Conservation (phyloP, 805 yeast species). For the Sungouiella blattae region DNA sequence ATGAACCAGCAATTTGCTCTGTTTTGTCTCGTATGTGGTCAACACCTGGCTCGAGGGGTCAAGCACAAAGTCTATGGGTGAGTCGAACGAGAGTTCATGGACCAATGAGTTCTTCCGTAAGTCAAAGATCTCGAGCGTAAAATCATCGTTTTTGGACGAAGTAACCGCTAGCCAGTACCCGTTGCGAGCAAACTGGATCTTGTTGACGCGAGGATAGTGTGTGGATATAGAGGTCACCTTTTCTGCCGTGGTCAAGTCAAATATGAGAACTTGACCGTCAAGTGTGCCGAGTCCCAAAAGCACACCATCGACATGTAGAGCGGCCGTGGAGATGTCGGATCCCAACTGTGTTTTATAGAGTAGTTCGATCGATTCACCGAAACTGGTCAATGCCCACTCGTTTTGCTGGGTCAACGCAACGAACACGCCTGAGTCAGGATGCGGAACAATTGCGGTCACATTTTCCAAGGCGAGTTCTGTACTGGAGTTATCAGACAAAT, state of each 20-base stretch:
- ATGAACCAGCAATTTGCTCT: conserved; percentile 24
- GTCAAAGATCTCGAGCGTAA: conserved; percentile 42
- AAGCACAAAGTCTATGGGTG: conserved; percentile 20
- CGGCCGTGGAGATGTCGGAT: too few species aligned
- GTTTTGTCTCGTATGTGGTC: conserved; percentile 15
- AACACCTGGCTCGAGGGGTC: conserved; percentile 37
- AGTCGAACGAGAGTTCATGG: conserved; percentile 23
- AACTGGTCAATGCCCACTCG: too few species aligned
- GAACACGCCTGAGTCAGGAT: too few species aligned
- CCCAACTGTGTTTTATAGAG: too few species aligned
- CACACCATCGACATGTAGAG: conserved; percentile 49
- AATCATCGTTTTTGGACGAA: conserved; percentile 9
- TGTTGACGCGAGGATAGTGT: conserved; percentile 21
- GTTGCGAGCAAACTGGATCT: conserved; percentile 54
- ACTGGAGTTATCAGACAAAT: too few species aligned
- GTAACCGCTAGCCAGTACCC: conserved; percentile 58
- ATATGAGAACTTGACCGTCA: conserved; percentile 32
- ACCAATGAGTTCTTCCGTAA: conserved; percentile 38
- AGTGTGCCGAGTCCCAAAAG: conserved; percentile 38
- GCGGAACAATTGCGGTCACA: too few species aligned
- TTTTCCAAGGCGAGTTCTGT: too few species aligned
- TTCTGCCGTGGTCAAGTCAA: conserved; percentile 36
- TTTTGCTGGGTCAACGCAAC: too few species aligned
- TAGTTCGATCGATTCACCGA: too few species aligned
- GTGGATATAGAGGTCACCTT: conserved; percentile 30